Evolutionary conservation across 2,329 filamentous ascomycete genomes (phyloP).

Genomic region (Cercospora beticola): DNA sequence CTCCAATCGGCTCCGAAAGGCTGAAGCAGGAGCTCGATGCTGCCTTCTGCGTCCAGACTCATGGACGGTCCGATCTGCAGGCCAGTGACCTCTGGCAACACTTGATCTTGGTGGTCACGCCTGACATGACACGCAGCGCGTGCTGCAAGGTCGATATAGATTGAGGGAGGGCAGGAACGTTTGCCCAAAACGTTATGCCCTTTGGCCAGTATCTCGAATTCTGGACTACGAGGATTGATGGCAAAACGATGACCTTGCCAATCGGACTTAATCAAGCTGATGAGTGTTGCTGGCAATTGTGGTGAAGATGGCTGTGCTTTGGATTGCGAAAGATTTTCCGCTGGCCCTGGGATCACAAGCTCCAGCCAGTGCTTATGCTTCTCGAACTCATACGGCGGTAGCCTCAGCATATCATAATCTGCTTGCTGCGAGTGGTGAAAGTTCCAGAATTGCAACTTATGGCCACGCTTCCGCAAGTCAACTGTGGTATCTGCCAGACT

Average conservation of each 20-base stretch:
- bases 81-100: background rate
- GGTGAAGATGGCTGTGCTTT: background rate
- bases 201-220: background rate
- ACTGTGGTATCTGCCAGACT: slow-evolving; percentile 2
- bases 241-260: slow-evolving; percentile 3
- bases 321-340: background rate
- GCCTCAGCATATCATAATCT: background rate
- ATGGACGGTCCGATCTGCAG: background rate
- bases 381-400: slow-evolving; percentile 14
- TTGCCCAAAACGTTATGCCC: slow-evolving; percentile 1
- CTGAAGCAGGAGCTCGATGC: background rate
- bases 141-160: slow-evolving; percentile 1
- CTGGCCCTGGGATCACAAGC: background rate
- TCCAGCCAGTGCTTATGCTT: slow-evolving; percentile 15
- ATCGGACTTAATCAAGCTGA: slow-evolving; percentile 3
- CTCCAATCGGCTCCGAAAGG: background rate
- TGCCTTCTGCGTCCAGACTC: background rate
- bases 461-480: slow-evolving; percentile 3
- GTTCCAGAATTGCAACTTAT: slow-evolving; percentile 6
- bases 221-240: background rate
- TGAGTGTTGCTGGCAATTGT: background rate
- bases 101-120: background rate
- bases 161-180: background rate
- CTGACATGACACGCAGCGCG: background rate
- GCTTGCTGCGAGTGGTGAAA: background rate